phyloP scores from a whole-genome alignment of 2,329 filamentous ascomycete species.

The Stachybotrys elegans region DNA sequence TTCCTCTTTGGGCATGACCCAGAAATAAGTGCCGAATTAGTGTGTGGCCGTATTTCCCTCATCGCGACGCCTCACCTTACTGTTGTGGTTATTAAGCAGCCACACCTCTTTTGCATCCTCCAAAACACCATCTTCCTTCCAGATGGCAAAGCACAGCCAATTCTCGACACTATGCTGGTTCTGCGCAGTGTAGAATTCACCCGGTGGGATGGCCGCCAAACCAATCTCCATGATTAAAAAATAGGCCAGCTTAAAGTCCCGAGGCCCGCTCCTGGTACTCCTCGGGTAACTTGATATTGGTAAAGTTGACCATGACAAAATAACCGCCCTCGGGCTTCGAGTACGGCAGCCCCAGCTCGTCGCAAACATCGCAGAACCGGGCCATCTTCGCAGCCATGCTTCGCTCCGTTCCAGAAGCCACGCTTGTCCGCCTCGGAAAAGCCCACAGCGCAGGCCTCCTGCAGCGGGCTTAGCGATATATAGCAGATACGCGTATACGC shows the following conservation, averaged over 20 bases:
- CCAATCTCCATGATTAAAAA: slow-evolving; percentile 92
- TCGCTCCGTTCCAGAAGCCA: slow-evolving; percentile 79
- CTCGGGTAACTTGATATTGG: slow-evolving; percentile 72
- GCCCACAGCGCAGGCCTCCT: slow-evolving; percentile 89
- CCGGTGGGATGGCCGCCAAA: slow-evolving; percentile 85
- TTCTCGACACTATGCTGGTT: slow-evolving; percentile 79
- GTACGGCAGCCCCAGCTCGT: slow-evolving; percentile 71
- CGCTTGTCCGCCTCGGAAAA: slow-evolving; percentile 83
- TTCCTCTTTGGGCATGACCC: no score
- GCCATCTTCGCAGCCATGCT: slow-evolving; percentile 88
- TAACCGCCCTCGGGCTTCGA: slow-evolving; percentile 92
- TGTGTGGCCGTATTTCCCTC: no score
- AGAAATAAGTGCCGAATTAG: no score
- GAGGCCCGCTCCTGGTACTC: slow-evolving; percentile 47
- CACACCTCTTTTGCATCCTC: slow-evolving; percentile 69
- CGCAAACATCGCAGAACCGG: slow-evolving; percentile 73
- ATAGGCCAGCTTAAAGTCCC: slow-evolving; percentile 88
- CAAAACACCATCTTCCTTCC: slow-evolving; percentile 78
- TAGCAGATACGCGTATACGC: slow-evolving; percentile 95
- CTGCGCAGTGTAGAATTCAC: slow-evolving; percentile 81
- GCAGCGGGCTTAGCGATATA: slow-evolving; percentile 82
- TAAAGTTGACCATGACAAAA: slow-evolving; percentile 90
- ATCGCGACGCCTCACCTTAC: no score
- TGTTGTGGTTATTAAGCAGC: no score
- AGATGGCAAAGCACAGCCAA: slow-evolving; percentile 85